phyloP scores from a whole-genome alignment of 2,329 filamentous ascomycete genomes.

The Aspergillus bombycis region DNA sequence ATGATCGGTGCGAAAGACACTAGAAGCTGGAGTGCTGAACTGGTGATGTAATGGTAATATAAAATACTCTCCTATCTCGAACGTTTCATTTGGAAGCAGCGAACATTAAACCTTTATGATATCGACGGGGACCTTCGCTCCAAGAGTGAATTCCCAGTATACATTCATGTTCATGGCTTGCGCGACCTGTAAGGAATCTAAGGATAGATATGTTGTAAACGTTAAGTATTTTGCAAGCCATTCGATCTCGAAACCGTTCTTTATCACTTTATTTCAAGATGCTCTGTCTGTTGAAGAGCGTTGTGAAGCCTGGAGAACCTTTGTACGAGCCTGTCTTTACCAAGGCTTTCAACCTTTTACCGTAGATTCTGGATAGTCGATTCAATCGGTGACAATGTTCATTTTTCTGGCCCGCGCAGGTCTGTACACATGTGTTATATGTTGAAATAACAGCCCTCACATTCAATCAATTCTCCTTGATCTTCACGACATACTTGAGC shows the following conservation, averaged over 20 bases:
- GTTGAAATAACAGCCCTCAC: neutral
- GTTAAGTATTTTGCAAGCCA: neutral
- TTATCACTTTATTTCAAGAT: neutral
- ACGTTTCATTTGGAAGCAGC: neutral
- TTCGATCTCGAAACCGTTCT: neutral
- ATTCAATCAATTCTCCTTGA: neutral
- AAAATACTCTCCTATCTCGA: neutral
- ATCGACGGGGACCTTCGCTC: neutral
- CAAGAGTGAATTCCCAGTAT: neutral
- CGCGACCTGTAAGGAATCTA: too few relatives aligned
- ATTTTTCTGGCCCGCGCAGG: neutral
- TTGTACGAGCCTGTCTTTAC: neutral
- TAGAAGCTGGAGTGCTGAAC: neutral
- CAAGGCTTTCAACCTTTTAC: neutral
- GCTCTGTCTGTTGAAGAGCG: neutral
- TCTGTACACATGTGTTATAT: neutral
- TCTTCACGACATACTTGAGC: slow-evolving; percentile 61
- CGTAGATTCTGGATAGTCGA: neutral
- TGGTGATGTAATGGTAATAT: neutral
- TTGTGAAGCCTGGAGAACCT: neutral
- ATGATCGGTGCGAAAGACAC: neutral
- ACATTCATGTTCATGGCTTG: neutral
- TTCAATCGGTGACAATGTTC: neutral
- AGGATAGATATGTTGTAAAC: neutral
- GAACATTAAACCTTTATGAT: neutral